Conservation (phyloP, 2,329 filamentous ascomycete genomes). For the Exophiala spinifera region DNA sequence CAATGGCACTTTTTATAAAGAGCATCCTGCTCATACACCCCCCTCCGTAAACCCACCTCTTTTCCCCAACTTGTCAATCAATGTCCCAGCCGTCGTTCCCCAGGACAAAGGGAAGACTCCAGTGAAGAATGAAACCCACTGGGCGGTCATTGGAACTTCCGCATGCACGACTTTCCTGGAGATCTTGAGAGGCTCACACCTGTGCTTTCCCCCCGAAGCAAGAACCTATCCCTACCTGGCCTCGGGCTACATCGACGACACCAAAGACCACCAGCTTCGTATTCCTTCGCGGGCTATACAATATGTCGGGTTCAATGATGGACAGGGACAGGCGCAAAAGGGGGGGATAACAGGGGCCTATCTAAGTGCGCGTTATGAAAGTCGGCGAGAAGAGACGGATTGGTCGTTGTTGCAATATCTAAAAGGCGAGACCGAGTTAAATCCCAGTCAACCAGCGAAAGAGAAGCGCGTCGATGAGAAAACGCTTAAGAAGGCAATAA, state of each 20-base stretch:
- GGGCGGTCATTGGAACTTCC: slow-evolving; percentile 78
- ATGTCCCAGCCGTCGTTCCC: slow-evolving; percentile 54
- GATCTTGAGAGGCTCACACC: slow-evolving; percentile 69
- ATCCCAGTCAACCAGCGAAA: slow-evolving; percentile 60
- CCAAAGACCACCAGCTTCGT: slow-evolving; percentile 51
- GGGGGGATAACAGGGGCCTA: slow-evolving; percentile 65
- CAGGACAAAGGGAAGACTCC: slow-evolving; percentile 35
- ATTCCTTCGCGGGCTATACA: slow-evolving; percentile 68
- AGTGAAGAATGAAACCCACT: slow-evolving; percentile 53
- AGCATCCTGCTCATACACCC: slow-evolving; percentile 57
- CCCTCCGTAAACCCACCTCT: slow-evolving; percentile 65
- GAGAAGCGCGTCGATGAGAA: slow-evolving; percentile 50
- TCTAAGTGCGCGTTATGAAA: slow-evolving; percentile 87
- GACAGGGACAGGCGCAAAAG: slow-evolving; percentile 56
- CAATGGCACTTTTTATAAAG: slow-evolving; percentile 79
- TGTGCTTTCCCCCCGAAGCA: slow-evolving; percentile 71
- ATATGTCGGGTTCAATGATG: slow-evolving; percentile 86
- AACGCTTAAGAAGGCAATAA: slow-evolving; percentile 61
- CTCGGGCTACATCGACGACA: slow-evolving; percentile 55
- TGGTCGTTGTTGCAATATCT: slow-evolving; percentile 81
- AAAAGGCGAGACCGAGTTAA: slow-evolving; percentile 76
- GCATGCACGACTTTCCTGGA: slow-evolving; percentile 82
- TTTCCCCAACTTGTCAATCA: slow-evolving; percentile 69
- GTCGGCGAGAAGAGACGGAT: slow-evolving; percentile 78
- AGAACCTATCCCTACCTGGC: slow-evolving; percentile 77